Evolutionary conservation across 441 rosid species (phyloP).

Genomic region (Aleurites moluccanus): DNA sequence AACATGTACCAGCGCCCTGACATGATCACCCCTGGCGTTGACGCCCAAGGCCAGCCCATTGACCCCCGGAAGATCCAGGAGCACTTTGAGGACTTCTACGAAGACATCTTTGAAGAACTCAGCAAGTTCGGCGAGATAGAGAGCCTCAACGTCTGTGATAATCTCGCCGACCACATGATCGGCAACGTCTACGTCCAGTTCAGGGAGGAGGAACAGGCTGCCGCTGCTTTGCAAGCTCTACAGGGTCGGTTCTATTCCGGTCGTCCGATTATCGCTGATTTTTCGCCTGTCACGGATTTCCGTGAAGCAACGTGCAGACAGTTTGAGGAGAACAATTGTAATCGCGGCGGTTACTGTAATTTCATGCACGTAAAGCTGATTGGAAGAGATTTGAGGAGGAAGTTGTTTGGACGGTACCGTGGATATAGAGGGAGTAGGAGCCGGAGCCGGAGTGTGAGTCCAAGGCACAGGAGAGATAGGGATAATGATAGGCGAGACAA

Average conservation of each 20-base stretch:
- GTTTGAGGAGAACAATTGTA: slow-evolving; percentile 75
- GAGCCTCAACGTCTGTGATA: slow-evolving; percentile 75
- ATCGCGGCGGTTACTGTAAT: slow-evolving; percentile 67
- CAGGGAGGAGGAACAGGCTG: slow-evolving; percentile 80
- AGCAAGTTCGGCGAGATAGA: slow-evolving; percentile 68
- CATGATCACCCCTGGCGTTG: slow-evolving; percentile 61
- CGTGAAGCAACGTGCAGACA: slow-evolving; percentile 88
- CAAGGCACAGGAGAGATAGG: slow-evolving; percentile 40
- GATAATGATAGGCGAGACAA: slow-evolving; percentile 46
- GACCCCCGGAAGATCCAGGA: slow-evolving; percentile 59
- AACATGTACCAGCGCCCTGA: slow-evolving; percentile 70
- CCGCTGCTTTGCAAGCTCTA: slow-evolving; percentile 57
- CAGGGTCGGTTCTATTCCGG: slow-evolving; percentile 71
- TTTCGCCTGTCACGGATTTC: slow-evolving; percentile 82
- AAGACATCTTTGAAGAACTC: slow-evolving; percentile 54
- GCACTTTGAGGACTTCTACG: slow-evolving; percentile 62
- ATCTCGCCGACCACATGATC: slow-evolving; percentile 76
- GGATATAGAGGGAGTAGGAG: slow-evolving; percentile 55
- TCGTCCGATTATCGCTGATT: slow-evolving; percentile 79
- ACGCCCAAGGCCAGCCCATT: slow-evolving; percentile 47
- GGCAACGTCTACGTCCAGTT: slow-evolving; percentile 85
- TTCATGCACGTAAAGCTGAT: slow-evolving; percentile 60
- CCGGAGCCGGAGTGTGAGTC: slow-evolving; percentile 53
- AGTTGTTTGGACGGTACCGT: slow-evolving; percentile 45
- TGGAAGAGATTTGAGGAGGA: slow-evolving; percentile 51